These are phyloP conservation scores for Stemphylium beticola DNA, from an alignment of 2,329 filamentous ascomycete species.

Conservation along the genomic window DNA sequence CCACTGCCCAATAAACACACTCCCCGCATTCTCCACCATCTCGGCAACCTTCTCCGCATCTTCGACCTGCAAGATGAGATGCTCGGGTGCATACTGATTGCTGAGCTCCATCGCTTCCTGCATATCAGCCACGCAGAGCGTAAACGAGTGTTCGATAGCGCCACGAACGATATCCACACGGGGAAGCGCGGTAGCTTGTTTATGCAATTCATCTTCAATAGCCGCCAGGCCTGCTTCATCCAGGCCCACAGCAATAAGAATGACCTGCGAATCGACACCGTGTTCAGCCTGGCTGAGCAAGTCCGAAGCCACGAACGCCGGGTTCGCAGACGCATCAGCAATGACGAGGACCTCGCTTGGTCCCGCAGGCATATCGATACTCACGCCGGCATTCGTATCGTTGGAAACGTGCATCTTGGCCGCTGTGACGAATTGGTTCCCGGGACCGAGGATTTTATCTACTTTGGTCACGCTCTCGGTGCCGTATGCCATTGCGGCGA, in stretches of 20 bases:
- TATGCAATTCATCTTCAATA: slow-evolving; percentile 90
- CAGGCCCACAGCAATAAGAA: slow-evolving; percentile 85
- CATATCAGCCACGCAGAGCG: slow-evolving; percentile 76
- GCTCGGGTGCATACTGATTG: slow-evolving; percentile 95
- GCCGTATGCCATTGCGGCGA: slow-evolving; percentile 96
- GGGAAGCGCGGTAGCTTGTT: slow-evolving; percentile 84
- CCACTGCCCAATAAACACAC: slow-evolving; percentile 95
- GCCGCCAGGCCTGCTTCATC: slow-evolving; percentile 73
- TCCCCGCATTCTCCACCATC: slow-evolving; percentile 89
- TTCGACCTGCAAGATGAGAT: slow-evolving; percentile 88
- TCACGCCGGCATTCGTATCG: slow-evolving; percentile 91
- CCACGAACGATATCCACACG: slow-evolving; percentile 92
- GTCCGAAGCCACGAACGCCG: slow-evolving; percentile 94
- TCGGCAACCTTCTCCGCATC: slow-evolving; percentile 77
- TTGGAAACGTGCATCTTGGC: slow-evolving; percentile 99
- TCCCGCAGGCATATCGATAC: slow-evolving; percentile 98
- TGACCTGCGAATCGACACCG: slow-evolving; percentile 93
- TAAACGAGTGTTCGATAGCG: slow-evolving; percentile 89
- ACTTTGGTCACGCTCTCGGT: slow-evolving; percentile 95
- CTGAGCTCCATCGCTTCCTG: slow-evolving; percentile 79
- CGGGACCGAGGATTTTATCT: slow-evolving; percentile 97
- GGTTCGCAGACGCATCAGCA: slow-evolving; percentile 85
- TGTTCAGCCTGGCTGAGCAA: slow-evolving; percentile 96
- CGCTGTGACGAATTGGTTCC: slow-evolving; percentile 97
- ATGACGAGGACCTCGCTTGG: slow-evolving; percentile 97